A percentile compares a stretch with the other conserved stretches of the same genome.
These are phyloP conservation scores for Anthracocystis setariae DNA, from an alignment of 1,284 basidiomycete genomes.

Conservation along the genomic window DNA sequence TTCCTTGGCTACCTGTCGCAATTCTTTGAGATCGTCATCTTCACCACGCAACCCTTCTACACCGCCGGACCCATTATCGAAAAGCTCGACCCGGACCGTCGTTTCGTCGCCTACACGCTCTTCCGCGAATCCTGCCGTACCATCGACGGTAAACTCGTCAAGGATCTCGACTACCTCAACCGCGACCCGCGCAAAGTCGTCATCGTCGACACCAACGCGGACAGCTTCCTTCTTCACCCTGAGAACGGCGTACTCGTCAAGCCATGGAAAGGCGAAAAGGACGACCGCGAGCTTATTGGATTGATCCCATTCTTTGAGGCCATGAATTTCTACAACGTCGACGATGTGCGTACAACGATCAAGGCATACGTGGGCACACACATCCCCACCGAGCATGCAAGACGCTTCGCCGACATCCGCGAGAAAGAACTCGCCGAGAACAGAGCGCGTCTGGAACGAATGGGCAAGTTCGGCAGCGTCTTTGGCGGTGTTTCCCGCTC, in stretches of 20 bases:
- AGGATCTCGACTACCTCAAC: constrained; percentile 92
- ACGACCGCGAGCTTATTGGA: constrained; percentile 81
- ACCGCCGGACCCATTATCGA: constrained; percentile 89
- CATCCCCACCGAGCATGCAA: constrained; percentile 87
- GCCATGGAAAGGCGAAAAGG: constrained; percentile 85
- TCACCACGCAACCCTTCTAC: constrained; percentile 89
- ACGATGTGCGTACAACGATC: constrained; percentile 86
- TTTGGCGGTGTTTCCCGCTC: constrained; percentile 71
- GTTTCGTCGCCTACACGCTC: constrained; percentile 87
- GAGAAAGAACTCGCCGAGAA: constrained; percentile 73
- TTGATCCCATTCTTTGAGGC: constrained; percentile 96
- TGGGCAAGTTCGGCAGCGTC: constrained; percentile 67
- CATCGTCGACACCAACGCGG: constrained; percentile 83
- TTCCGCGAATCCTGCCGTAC: constrained; percentile 77
- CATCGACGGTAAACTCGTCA: constrained; percentile 65
- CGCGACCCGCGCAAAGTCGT: constrained; percentile 91
- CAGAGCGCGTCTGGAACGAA: constrained; percentile 20
- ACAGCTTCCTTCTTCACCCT: constrained; percentile 82
- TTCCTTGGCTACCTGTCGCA: constrained; percentile 96
- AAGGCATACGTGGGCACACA: constrained; percentile 86
- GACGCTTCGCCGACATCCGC: constrained; percentile 78
- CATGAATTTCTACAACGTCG: constrained; percentile 68
- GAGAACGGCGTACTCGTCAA: constrained; percentile 88
- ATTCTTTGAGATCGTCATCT: constrained; percentile 97
- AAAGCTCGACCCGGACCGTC: constrained; percentile 92